Base-by-base conservation (phyloP, 2,329 filamentous ascomycete species). In the Alternaria alternata region DNA sequence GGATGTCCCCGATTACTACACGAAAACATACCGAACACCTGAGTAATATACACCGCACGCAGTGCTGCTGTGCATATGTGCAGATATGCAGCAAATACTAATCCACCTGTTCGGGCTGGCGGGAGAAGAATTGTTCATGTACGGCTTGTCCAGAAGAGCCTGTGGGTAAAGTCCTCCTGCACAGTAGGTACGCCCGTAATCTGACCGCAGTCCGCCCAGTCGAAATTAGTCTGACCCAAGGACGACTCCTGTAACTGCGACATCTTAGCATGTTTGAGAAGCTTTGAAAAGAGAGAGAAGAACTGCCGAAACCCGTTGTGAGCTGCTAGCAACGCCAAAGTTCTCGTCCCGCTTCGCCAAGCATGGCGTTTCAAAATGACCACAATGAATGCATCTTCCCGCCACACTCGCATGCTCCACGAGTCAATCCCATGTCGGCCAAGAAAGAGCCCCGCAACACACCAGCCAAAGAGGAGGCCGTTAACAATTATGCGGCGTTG, bases 381-480 rank as follows among this genome's bases (percentile, higher is more conserved):
- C 59, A 48, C 42, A 58, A 62, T 43, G 36, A 64, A 64, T 51
- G 57, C 48, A 53, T 65, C 63, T 59, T 62, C 63, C 55, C 58
- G 61, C 61, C 63, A 65, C 62, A 61, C 63, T 64, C 62, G 62
- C 62, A 43, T 48, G 24, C 58, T 62, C 54, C 66, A 63, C 59
- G 54, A 65, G 51, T 60, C 52, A 51, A 66, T 51, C 69, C 71
- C 62, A 38, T 69, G 71, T 32, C 61, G 51, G 75, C 75, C 75
- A 77, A 77, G 74, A 34, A 51, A 34, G 51, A 56, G 65, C 73
- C 73, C 74, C 72, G 70, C 74, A 73, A 63, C 26, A 49, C 28
- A 32, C 59, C 62, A 63, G 61, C 61, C 68, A 67, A 57, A 60
- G 59, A 58, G 42, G 63, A 34, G 47, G 63, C 66, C 62, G 65